Base-by-base conservation (phyloP, 139 green algal genomes). In the Tetradesmus obliquus region DNA sequence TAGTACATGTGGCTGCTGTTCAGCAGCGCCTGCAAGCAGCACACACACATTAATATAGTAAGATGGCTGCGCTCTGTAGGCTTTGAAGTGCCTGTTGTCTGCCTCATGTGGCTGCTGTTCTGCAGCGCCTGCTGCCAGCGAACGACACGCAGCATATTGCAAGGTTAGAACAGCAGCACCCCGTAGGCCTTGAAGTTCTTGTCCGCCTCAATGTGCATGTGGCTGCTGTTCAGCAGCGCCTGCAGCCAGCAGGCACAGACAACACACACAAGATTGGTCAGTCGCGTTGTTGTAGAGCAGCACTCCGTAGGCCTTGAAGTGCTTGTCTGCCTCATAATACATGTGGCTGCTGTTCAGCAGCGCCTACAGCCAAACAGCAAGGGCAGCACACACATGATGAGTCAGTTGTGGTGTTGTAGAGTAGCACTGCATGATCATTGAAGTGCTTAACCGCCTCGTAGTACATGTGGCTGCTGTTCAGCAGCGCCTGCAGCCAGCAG, bases 391-490 rank as follows among this genome's bases (percentile, higher is more conserved):
- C 32, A 45, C 32, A 45, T 45, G 32, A 45, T 45, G 32, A 45
- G 32, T 45, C 32, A 45, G 32, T 45, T 45, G 32, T 45, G 32
- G 32, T 45, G 32, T 0, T 45, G 32, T 45, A 45, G 32, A 45
- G 32, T 45, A 45, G 32, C 55, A 99, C 95, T 69, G 98, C 98
- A 90, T 98, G 96, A 57, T 95, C 91, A 1, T 90, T 93, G n/a
- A 99, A 98, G 89, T 99, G 91, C 84, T 98, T 95, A 51, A 93
- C 96, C 7, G 98, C 98, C 45, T 99, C 97, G n/a, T 97, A 90
- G 92, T 97, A 99, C 96, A 97, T 98, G 94, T 99, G 97, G 89
- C 94, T 98, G 20, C 97, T 97, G 92, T 99, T 95, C 15, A 99
- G 95, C 62, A 99, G 94, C 0, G 98, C 98, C 97, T 99, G 94